phyloP scores from a whole-genome alignment of 2,329 filamentous ascomycete genomes.

The Aureobasidium sp. region DNA sequence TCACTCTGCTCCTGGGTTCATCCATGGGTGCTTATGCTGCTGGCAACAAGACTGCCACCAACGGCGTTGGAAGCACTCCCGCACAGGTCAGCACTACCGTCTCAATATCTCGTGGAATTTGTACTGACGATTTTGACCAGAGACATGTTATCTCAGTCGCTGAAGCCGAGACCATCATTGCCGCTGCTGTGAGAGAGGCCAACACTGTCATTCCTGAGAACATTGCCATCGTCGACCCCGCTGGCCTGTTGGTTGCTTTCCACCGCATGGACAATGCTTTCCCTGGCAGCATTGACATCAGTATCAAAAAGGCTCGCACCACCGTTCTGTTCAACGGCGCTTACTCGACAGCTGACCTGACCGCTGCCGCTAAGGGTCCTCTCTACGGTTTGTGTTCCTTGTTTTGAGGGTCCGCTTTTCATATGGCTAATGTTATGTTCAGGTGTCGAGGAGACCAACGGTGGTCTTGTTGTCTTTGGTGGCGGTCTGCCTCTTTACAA shows the following conservation, averaged over 20 bases:
- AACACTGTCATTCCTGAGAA: constrained; percentile 18
- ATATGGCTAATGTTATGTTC: constrained; percentile 10
- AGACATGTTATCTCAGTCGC: constrained; percentile 20
- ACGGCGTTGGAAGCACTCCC: constrained; percentile 8
- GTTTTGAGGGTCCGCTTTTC: not conserved
- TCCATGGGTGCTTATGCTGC: not conserved
- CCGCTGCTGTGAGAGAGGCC: constrained; percentile 16
- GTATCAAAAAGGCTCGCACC: constrained; percentile 23
- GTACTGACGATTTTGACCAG: constrained; percentile 15
- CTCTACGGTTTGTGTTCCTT: not conserved
- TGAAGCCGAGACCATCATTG: constrained; percentile 19
- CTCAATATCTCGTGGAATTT: not conserved
- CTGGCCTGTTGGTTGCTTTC: constrained; percentile 21
- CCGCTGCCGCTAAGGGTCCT: constrained; percentile 17
- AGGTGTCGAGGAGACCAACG: constrained; percentile 22
- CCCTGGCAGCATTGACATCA: constrained; percentile 21
- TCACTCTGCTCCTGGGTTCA: constrained; percentile 1
- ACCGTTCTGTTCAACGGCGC: constrained; percentile 23
- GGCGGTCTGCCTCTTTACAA: constrained; percentile 22
- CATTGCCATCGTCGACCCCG: constrained; percentile 23
- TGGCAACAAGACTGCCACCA: constrained; percentile 7
- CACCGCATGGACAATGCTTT: constrained; percentile 24
- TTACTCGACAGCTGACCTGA: constrained; percentile 16
- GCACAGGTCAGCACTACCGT: not conserved
- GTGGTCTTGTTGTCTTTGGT: constrained; percentile 22